Base-by-base conservation (phyloP, 306 rosid genomes). In the Quercus parvula region DNA sequence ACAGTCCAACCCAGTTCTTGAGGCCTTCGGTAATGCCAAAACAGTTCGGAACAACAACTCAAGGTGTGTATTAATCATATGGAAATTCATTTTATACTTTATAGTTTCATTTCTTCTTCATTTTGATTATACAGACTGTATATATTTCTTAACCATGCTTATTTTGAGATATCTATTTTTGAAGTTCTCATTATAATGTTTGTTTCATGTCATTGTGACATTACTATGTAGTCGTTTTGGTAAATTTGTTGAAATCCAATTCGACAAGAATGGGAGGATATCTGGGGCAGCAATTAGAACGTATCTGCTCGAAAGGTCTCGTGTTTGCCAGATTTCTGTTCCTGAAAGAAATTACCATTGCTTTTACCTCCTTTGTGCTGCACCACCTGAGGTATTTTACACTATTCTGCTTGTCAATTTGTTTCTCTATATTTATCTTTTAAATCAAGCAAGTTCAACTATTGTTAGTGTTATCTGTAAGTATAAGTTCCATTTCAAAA, bases 1-100 rank as follows among this genome's bases (percentile, higher is more conserved):
- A 83, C 95, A 94, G 99, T 94, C 99, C 81, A 94, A 94, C 84
- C 99, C 99, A 81, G 99, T 94, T 83, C 99, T 94, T 87, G 99
- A 94, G 91, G 91, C 99, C 77, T 94, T 94, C 79, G 99, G 97
- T 67, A 94, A 94, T 85, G 99, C 99, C 58, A 94, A 94, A 90
- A 94, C 99, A 66, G 92, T 94, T 78, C 85, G 99, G 84, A 94
- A 94, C 78, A 94, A 94, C 81, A 94, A 94, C 84, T 94, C 97
- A 84, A 94, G 99, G 99, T 94, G 89, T 82, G 89, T 81, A 56
- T 81, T 78, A 41, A 57, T 74, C 17, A 69, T 70, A 63, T 52
- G 25, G 59, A 33, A 30, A 72, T 73, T 61, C 59, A 31, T 2
- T 49, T 49, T 49, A 49, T 49, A 3, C 11, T 49, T 49, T 49